Base-by-base conservation (phyloP, 2,329 filamentous ascomycete genomes). In the Echinosphaeria canescens region DNA sequence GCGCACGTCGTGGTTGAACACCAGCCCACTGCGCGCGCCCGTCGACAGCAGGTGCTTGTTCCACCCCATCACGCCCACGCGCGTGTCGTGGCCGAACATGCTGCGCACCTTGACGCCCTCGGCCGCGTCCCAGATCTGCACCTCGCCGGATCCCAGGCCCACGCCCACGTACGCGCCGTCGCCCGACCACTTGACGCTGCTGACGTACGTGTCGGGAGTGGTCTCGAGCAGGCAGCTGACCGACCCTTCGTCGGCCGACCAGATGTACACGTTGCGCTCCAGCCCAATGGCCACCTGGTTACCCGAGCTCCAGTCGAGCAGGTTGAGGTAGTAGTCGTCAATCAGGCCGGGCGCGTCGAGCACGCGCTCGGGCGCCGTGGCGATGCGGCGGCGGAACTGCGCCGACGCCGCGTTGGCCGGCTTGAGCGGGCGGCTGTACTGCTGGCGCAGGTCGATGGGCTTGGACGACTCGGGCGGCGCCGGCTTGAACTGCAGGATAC, bases 101-200 rank as follows among this genome's bases (percentile, higher is more conserved):
- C 82, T 93, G 49, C 88, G 84, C 31, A 98, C 75, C 65, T 95
- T 95, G 44, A 72, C 75, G 33, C 75, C 71, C 50, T 98, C 88
- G 41, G 91, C 78, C 15, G 93, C 85, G 42, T 95, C 88, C 85
- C 88, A 98, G 54, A 98, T 98, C 56, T 98, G 88, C 20, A 98
- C 81, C 50, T 98, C 88, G 32, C 88, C 88, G 20, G 81, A 81
- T 33, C 84, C 85, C 27, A 98, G 75, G 33, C 88, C 88, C 38
- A 95, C 84, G 35, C 84, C 75, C 36, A 98, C 84, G 45, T 98
- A 95, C 17, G 85, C 84, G 32, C 88, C 88, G 43, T 98, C 88
- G 27, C 79, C 81, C 34, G 84, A 93, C 88, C 88, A 98, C 58
- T 95, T 95, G 43, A 98, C 85, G 37, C 84, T 93, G 56, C 84